A percentile compares a stretch with the other conserved stretches of the same genome.
Evolutionary conservation across 2,329 filamentous ascomycete genomes (phyloP).

Genomic region (Trichoderma guizhouense): DNA sequence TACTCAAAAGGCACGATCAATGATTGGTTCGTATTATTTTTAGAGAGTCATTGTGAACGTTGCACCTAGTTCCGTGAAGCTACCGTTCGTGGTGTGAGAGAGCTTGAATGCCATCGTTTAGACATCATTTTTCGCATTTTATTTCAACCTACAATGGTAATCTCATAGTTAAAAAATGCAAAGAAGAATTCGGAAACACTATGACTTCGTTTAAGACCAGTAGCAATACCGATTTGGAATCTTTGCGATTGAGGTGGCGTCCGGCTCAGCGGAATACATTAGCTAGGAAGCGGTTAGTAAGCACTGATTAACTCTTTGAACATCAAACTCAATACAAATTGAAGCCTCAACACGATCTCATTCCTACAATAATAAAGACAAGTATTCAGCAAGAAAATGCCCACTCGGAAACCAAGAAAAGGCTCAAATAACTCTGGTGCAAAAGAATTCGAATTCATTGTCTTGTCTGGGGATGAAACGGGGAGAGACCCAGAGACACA

Average conservation of each 20-base stretch:
- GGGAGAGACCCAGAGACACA: neutral
- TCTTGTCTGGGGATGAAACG: neutral
- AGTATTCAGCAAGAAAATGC: neutral
- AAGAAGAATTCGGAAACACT: neutral
- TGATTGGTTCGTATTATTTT: neutral
- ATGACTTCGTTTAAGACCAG: neutral
- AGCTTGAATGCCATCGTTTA: neutral
- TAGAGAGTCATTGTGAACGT: neutral
- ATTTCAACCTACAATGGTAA: neutral
- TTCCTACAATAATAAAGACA: neutral
- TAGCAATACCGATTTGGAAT: neutral
- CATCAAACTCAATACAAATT: neutral
- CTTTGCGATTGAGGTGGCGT: neutral
- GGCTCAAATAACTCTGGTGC: too few species aligned
- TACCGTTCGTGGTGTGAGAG: neutral
- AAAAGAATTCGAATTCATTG: neutral
- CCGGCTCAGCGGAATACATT: neutral
- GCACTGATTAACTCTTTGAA: neutral
- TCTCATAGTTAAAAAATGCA: fast-evolving
- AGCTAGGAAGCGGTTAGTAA: neutral
- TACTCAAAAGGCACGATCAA: neutral
- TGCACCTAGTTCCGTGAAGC: neutral
- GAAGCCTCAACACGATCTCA: neutral
- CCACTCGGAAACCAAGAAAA: neutral
- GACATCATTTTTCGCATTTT: neutral